Evolutionary conservation across 495 filamentous ascomycete genomes (phyloP).

Genomic region (Aspergillus nanangensis): DNA sequence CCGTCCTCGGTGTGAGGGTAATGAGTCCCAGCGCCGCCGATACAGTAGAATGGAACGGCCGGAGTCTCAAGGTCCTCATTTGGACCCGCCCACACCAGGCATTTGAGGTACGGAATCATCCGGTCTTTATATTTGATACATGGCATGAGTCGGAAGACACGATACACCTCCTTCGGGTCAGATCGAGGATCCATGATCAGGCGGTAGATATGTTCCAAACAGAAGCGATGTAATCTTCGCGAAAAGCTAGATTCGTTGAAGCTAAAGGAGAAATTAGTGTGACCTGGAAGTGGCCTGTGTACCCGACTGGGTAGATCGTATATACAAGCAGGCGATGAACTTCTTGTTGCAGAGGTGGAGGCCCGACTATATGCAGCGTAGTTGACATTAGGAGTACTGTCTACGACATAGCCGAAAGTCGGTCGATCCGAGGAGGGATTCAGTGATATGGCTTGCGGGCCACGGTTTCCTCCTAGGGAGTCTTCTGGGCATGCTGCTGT

Average conservation of each 20-base stretch:
- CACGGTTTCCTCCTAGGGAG: neutral
- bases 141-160: conserved; percentile 63
- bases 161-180: conserved; percentile 42
- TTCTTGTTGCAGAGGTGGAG: no score
- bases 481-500: neutral
- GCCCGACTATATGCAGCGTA: no score
- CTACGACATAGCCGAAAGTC: conserved; percentile 6
- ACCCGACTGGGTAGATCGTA: no score
- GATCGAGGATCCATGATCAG: conserved; percentile 52
- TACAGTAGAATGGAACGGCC: conserved; percentile 26
- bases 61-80: conserved; percentile 32
- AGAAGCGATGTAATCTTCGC: conserved; percentile 60
- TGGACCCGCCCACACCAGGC: conserved; percentile 13
- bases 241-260: conserved; percentile 61
- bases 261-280: conserved; percentile 10
- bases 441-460: no score
- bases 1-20: conserved; percentile 37
- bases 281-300: conserved; percentile 5
- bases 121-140: conserved; percentile 46
- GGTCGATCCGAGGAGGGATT: neutral
- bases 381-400: no score
- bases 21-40: conserved; percentile 65
- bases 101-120: conserved; percentile 39
- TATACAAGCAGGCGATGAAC: no score
- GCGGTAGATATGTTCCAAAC: conserved; percentile 55